A percentile compares a stretch with the other conserved stretches of the same genome.
These are phyloP conservation scores for Candida coleopterorum DNA, from an alignment of 805 yeast genomes.

Conservation along the genomic window DNA sequence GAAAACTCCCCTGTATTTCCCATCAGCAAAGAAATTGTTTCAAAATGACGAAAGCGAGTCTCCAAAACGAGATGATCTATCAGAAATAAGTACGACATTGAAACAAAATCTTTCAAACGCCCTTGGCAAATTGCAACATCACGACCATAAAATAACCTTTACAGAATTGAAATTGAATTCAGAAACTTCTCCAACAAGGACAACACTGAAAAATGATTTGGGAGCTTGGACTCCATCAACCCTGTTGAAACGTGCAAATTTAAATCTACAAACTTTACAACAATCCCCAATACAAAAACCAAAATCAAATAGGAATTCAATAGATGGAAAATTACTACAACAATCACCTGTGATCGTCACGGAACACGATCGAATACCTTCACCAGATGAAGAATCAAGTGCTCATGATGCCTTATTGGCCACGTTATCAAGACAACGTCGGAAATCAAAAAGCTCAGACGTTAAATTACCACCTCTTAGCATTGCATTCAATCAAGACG, in stretches of 20 bases:
- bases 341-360: not conserved
- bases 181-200: slow-evolving; percentile 23
- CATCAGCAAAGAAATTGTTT: slow-evolving; percentile 35
- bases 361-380: slow-evolving; percentile 16
- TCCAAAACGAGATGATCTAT: slow-evolving; percentile 23
- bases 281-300: slow-evolving; percentile 23
- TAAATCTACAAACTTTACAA: slow-evolving; percentile 35
- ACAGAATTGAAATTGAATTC: slow-evolving; percentile 25
- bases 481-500: slow-evolving; percentile 15
- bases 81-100: slow-evolving; percentile 35
- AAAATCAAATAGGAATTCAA: not conserved
- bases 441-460: slow-evolving; percentile 19
- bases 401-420: slow-evolving; percentile 43
- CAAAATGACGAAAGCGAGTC: slow-evolving; percentile 23
- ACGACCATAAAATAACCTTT: slow-evolving; percentile 23
- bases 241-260: slow-evolving; percentile 24
- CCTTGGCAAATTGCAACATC: slow-evolving; percentile 33
- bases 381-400: slow-evolving; percentile 37
- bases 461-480: slow-evolving; percentile 27
- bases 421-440: slow-evolving; percentile 29
- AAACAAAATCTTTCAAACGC: slow-evolving; percentile 36
- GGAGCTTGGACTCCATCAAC: slow-evolving; percentile 18
- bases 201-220: slow-evolving; percentile 9
- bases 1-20: slow-evolving; percentile 37
- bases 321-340: not conserved